phyloP scores from a whole-genome alignment of 2,329 filamentous ascomycete genomes.

The Thielaviopsis euricoi region DNA sequence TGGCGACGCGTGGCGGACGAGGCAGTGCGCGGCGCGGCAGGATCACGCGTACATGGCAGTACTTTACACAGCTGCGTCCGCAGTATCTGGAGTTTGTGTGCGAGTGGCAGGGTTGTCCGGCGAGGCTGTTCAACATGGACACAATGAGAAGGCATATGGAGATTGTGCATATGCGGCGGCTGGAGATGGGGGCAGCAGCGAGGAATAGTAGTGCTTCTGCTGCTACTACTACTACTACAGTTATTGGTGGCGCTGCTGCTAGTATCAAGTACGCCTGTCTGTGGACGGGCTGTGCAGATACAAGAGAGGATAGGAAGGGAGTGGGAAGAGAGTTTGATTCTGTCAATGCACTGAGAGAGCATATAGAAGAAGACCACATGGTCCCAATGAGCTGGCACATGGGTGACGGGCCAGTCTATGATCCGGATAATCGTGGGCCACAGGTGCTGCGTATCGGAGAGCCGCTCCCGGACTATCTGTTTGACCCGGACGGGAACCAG shows the following conservation, averaged over 20 bases:
- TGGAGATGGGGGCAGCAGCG: background rate
- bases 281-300: constrained; percentile 19
- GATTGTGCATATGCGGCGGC: constrained; percentile 28
- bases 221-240: too few species aligned
- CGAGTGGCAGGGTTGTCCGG: constrained; percentile 42
- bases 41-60: background rate
- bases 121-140: constrained; percentile 45
- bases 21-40: background rate
- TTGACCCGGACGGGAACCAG: constrained; percentile 34
- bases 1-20: background rate
- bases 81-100: constrained; percentile 37
- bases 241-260: too few species aligned
- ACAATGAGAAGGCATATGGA: constrained; percentile 38
- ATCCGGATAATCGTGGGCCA: constrained; percentile 8
- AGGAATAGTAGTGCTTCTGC: background rate
- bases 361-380: constrained; percentile 39
- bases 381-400: constrained; percentile 37
- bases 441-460: constrained; percentile 12
- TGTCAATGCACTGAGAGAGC: constrained; percentile 24
- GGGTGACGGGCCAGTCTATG: constrained; percentile 34
- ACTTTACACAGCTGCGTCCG: constrained; percentile 27
- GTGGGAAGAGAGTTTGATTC: constrained; percentile 8
- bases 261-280: constrained; percentile 13
- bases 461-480: constrained; percentile 31
- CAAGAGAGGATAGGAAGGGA: background rate